These are phyloP conservation scores for Colletotrichum simmondsii DNA, from an alignment of 2,329 filamentous ascomycete genomes.

Conservation along the genomic window DNA sequence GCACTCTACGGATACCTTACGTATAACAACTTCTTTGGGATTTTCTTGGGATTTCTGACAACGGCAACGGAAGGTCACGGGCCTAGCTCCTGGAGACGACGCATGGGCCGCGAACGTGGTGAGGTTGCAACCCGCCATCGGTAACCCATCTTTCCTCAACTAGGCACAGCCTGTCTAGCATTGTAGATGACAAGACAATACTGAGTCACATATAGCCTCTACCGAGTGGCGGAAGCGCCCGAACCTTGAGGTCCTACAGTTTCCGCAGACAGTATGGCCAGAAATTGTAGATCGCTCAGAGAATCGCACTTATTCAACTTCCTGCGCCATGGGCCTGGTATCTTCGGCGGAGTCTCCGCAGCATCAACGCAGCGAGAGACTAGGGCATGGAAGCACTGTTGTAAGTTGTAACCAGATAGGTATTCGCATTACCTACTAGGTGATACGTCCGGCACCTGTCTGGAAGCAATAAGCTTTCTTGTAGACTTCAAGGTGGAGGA, in stretches of 20 bases:
- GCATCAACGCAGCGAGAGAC: neutral
- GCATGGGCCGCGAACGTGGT: slow-evolving; percentile 31
- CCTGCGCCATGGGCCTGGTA: neutral
- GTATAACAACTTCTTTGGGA: neutral
- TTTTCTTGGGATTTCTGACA: neutral
- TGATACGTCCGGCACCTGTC: neutral
- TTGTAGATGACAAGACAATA: slow-evolving; percentile 1
- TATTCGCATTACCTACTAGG: neutral
- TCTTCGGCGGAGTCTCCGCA: neutral
- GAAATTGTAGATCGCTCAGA: neutral
- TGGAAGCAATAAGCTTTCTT: neutral
- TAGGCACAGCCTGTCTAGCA: slow-evolving; percentile 13
- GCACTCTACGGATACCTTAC: neutral
- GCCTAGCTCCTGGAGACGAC: neutral
- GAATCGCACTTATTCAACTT: neutral
- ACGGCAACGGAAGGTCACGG: slow-evolving; percentile 9
- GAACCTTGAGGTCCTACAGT: neutral
- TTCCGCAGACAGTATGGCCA: neutral
- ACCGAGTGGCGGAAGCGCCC: neutral
- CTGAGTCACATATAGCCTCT: slow-evolving; percentile 23
- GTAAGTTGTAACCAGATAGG: neutral
- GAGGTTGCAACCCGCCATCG: slow-evolving; percentile 33
- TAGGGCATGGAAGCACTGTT: neutral
- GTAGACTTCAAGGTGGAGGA: neutral
- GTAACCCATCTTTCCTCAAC: slow-evolving; percentile 30